Conservation (phyloP, 495 filamentous ascomycete species). For the Xylaria curta region DNA sequence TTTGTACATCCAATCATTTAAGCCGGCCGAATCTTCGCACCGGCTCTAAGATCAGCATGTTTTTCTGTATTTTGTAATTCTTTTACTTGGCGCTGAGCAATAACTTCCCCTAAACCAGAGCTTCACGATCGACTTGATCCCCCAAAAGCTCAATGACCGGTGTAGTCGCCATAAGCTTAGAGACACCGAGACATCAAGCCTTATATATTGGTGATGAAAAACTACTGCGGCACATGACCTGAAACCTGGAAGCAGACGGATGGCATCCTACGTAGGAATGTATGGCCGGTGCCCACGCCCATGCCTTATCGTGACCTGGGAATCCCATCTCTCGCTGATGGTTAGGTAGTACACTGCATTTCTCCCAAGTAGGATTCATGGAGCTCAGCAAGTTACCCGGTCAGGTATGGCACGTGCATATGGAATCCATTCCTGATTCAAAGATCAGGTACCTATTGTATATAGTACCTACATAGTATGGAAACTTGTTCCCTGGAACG, state of each 20-base stretch:
- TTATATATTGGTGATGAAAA: conserved; percentile 2
- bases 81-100: neutral
- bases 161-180: neutral
- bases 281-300: neutral
- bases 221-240: conserved; percentile 6
- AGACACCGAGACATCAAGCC: neutral
- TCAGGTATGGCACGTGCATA: conserved; percentile 9
- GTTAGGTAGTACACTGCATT: neutral
- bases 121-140: neutral
- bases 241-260: conserved; percentile 16
- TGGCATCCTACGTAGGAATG: conserved; percentile 3
- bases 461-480: neutral
- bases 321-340: neutral
- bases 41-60: neutral
- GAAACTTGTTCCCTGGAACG: neutral
- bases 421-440: neutral
- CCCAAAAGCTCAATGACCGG: neutral
- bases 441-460: neutral
- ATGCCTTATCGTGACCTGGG: neutral
- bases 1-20: neutral
- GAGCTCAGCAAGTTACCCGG: neutral
- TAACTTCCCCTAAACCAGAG: neutral
- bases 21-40: neutral
- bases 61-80: neutral
- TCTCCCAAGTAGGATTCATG: neutral